Evolutionary conservation across 768 basidiomycete species (phyloP).

Genomic region (Collybia sordida): DNA sequence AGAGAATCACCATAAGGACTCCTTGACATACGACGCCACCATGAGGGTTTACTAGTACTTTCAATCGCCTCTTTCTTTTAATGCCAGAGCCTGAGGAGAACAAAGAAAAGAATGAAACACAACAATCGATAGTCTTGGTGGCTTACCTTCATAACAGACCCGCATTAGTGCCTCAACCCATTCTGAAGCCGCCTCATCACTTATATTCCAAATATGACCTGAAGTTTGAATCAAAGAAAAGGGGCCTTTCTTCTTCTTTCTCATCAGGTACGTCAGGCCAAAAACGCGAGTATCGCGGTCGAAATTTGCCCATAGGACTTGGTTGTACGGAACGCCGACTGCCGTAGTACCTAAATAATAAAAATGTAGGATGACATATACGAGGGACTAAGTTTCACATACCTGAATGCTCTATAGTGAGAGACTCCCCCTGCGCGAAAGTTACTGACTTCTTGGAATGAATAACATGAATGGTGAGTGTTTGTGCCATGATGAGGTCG

Average conservation of each 20-base stretch:
- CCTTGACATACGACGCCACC: conserved; percentile 67
- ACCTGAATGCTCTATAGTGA: conserved; percentile 15
- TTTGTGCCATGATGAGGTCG: not conserved
- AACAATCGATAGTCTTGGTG: not conserved
- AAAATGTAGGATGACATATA: not conserved
- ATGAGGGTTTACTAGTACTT: conserved; percentile 76
- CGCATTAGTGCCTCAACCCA: conserved; percentile 60
- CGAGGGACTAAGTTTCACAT: not conserved
- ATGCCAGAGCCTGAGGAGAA: conserved; percentile 39
- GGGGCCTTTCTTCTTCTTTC: conserved; percentile 37
- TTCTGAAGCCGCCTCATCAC: conserved; percentile 32
- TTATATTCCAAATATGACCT: conserved; percentile 38
- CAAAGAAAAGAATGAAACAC: not conserved
- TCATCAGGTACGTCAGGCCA: conserved; percentile 51
- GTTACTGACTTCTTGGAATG: conserved; percentile 9
- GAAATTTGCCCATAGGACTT: conserved; percentile 56
- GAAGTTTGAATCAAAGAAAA: conserved; percentile 40
- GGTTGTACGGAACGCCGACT: conserved; percentile 37
- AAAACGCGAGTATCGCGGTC: conserved; percentile 31
- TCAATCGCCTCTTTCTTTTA: conserved; percentile 55
- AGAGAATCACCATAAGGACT: not conserved
- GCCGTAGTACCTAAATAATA: conserved; percentile 4
- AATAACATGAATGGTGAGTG: conserved; percentile 11
- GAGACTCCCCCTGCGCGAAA: conserved; percentile 12
- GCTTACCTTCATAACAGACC: conserved; percentile 61